Evolutionary conservation across 371 early-diverging fungal genomes (phyloP), one percentile per base, ranked within the genome.

Genomic region (Zancudomyces culisetae): DNA sequence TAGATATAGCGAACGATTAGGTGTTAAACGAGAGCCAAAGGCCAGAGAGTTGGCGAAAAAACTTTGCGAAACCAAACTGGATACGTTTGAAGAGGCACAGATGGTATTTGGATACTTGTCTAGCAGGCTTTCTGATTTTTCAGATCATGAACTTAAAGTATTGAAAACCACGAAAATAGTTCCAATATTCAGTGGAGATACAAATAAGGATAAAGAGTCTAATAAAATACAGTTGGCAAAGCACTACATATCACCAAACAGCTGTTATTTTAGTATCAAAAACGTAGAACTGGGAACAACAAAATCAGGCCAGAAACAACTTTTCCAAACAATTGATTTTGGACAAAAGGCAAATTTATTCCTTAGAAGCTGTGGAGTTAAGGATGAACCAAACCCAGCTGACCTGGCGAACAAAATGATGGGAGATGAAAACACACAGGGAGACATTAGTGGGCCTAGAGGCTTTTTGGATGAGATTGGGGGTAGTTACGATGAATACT

Each of bases 301-400:
- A 10, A 15, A 15, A 10, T 6, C 6, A 10, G 35, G 15, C 10
- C 6, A 35, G 10, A 35, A 35, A 35, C 54, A 59, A 43, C 68
- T 83, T 21, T 79, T 87, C 62, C 60, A 63, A 0, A 78, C 73
- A 46, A 73, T 85, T 43, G 79, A 83, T 59, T 90, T 86, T 69
- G 87, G 87, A 0, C 50, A 64, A 0, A 42, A 63, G 0, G 86
- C 85, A 4, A 81, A 86, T 55, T 60, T 73, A 18, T 92, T 92
- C 53, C 61, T 92, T 40, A 74, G 81, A 15, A 69, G 79, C 0
- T 90, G 90, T 55, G 93, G 93, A 42, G 87, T 88, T 29, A 79
- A 80, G 51, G 81, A 85, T 45, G 87, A 87, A 43, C 93, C 90
- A 0, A 73, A 81, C 0, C 79, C 84, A 0, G 54, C 72, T 0